Percentiles rank a stretch among this genome's conserved stretches.
phyloP scores from a whole-genome alignment of 768 basidiomycete genomes.

The Porphyrellus cyaneotinctus region DNA sequence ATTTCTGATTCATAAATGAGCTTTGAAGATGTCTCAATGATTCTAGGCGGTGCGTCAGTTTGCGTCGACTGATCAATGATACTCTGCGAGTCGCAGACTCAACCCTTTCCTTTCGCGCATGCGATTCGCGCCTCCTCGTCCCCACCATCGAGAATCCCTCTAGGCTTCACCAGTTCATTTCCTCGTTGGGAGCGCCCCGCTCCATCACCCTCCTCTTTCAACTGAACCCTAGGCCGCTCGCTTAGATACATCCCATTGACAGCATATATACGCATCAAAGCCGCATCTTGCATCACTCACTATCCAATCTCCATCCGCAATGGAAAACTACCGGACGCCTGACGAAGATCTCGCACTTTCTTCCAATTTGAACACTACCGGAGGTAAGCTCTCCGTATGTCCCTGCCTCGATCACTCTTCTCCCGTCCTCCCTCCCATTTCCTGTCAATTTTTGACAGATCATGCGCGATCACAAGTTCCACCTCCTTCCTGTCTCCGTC shows the following conservation, averaged over 20 bases:
- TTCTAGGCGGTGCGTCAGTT: not conserved
- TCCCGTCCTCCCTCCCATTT: too few relatives aligned
- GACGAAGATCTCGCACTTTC: conserved; percentile 12
- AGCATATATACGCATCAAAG: conserved; percentile 5
- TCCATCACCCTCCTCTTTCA: not conserved
- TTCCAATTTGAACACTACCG: conserved; percentile 16
- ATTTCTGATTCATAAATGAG: conserved; percentile 3
- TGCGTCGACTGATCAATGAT: not conserved
- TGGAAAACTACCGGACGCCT: conserved; percentile 21
- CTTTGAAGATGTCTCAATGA: not conserved
- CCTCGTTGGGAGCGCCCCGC: not conserved
- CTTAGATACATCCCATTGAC: not conserved
- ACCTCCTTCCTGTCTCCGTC: not conserved
- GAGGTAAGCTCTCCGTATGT: conserved; percentile 26
- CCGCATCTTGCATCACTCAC: not conserved
- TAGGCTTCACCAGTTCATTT: not conserved
- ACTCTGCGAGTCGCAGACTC: not conserved
- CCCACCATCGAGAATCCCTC: conserved; percentile 16
- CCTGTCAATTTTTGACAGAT: conserved; percentile 12
- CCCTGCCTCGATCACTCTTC: conserved; percentile 8
- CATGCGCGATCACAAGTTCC: conserved; percentile 9
- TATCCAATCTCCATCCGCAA: conserved; percentile 14
- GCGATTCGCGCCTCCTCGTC: conserved; percentile 12
- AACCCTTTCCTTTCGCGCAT: conserved; percentile 5
- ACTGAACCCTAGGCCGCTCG: not conserved